Percentiles rank a stretch among this genome's conserved stretches.
Evolutionary conservation across 805 yeast species (phyloP).

Genomic region (Sugiyamaella chiloensis): DNA sequence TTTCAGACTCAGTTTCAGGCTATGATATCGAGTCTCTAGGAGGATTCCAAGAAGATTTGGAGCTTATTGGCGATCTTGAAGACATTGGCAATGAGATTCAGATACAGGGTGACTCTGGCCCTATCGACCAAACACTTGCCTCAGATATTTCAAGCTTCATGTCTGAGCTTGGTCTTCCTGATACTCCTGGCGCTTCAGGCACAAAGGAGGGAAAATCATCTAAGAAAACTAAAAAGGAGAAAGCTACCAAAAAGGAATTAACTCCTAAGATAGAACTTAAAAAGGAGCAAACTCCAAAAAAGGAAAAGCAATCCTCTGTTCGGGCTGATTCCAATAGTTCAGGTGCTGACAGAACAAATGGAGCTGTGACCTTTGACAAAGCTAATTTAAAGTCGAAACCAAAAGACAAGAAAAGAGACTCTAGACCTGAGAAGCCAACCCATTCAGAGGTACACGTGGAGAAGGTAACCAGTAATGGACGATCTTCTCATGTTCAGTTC

Average conservation of each 20-base stretch:
- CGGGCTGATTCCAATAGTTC: not conserved
- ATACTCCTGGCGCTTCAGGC: conserved; percentile 24
- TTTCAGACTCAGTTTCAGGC: not conserved
- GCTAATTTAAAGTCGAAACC: too few relatives aligned
- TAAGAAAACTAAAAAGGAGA: conserved; percentile 25
- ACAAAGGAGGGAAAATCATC: conserved; percentile 26
- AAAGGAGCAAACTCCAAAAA: conserved; percentile 21
- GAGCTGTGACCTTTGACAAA: not conserved
- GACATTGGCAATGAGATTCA: conserved; percentile 35
- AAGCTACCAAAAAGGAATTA: conserved; percentile 25
- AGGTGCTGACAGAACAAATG: conserved; percentile 1
- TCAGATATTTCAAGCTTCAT: conserved; percentile 60
- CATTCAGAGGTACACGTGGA: conserved; percentile 13
- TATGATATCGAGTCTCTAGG: conserved; percentile 46
- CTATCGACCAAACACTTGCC: conserved; percentile 36
- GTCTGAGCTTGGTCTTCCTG: conserved; percentile 63
- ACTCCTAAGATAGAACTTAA: conserved; percentile 23
- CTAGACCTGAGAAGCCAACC: not conserved
- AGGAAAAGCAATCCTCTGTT: conserved; percentile 25
- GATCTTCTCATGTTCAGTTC: not conserved
- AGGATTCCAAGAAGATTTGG: conserved; percentile 80
- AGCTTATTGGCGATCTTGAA: conserved; percentile 54
- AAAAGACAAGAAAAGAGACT: not conserved
- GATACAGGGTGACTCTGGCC: conserved; percentile 8
- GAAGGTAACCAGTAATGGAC: conserved; percentile 15